Percentiles rank a stretch among this genome's conserved stretches.
These are phyloP conservation scores for Buxus sempervirens DNA, from an alignment of 164 flowering plant species.

Conservation along the genomic window DNA sequence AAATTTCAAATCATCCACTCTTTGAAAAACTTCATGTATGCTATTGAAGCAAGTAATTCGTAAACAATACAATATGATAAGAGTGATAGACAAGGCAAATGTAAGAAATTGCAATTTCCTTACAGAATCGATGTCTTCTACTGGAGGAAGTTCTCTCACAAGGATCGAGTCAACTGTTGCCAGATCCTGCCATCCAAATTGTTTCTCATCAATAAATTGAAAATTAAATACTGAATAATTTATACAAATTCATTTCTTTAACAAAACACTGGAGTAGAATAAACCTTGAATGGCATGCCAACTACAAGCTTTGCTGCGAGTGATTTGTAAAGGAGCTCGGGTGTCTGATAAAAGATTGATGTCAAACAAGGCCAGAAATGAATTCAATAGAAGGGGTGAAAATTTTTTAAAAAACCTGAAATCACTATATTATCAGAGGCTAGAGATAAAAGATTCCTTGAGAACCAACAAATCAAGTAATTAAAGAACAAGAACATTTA, in stretches of 20 bases:
- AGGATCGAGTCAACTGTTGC: constrained; percentile 95
- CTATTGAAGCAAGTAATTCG: background rate
- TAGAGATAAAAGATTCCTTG: background rate
- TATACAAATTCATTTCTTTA: background rate
- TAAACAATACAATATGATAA: background rate
- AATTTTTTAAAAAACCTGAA: background rate
- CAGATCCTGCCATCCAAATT: constrained; percentile 55
- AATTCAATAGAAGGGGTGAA: background rate
- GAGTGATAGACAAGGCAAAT: background rate
- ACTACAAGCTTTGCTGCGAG: constrained; percentile 89
- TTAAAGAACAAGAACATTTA: too few species aligned
- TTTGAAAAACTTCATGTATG: background rate
- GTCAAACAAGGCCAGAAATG: constrained; percentile 7
- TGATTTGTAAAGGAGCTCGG: constrained; percentile 83
- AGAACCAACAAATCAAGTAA: too few species aligned
- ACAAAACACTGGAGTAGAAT: background rate
- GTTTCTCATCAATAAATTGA: constrained; percentile 6
- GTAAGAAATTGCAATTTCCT: constrained; percentile 19
- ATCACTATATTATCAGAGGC: background rate
- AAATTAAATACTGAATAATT: background rate
- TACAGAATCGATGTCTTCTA: constrained; percentile 75
- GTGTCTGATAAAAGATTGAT: constrained; percentile 43
- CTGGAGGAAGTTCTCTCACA: constrained; percentile 81
- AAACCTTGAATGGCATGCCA: constrained; percentile 99
- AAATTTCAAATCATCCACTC: constrained; percentile 15